Evolutionary conservation across 257 asterid genomes (phyloP).

Genomic region (Penstemon davidsonii): DNA sequence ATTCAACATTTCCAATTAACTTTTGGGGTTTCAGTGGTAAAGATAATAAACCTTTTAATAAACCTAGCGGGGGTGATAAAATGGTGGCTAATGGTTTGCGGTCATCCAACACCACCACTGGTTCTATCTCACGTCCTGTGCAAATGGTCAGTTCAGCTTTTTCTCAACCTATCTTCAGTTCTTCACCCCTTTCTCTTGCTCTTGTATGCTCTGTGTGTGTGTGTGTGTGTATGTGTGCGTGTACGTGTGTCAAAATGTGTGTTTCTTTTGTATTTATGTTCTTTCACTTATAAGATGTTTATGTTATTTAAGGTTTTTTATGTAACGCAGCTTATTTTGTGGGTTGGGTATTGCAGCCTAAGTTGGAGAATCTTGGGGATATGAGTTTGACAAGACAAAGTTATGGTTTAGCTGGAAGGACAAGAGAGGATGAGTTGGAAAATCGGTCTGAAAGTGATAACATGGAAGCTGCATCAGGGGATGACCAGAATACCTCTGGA

Average conservation of each 20-base stretch:
- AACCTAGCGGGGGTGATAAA: constrained; percentile 39
- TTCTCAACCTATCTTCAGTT: constrained; percentile 44
- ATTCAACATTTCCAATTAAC: constrained; percentile 41
- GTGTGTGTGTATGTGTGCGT: no score
- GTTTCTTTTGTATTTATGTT: not conserved
- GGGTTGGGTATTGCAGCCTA: constrained; percentile 47
- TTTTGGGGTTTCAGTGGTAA: constrained; percentile 48
- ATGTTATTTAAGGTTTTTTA: constrained; percentile 1
- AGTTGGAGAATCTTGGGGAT: no score
- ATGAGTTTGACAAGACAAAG: no score
- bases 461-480: constrained; percentile 68
- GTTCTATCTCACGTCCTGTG: constrained; percentile 43
- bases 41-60: constrained; percentile 3
- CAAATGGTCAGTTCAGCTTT: constrained; percentile 42
- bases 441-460: constrained; percentile 74
- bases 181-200: constrained; percentile 53
- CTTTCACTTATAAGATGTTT: constrained; percentile 25
- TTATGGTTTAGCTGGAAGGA: no score
- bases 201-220: constrained; percentile 56
- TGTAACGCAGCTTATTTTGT: constrained; percentile 3
- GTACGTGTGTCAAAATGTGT: not conserved
- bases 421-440: no score
- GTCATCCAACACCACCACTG: constrained; percentile 37
- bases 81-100: constrained; percentile 52
- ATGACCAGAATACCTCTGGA: constrained; percentile 53